Base-by-base conservation (phyloP, 2,329 filamentous ascomycete genomes). In the Fusarium floridanum region DNA sequence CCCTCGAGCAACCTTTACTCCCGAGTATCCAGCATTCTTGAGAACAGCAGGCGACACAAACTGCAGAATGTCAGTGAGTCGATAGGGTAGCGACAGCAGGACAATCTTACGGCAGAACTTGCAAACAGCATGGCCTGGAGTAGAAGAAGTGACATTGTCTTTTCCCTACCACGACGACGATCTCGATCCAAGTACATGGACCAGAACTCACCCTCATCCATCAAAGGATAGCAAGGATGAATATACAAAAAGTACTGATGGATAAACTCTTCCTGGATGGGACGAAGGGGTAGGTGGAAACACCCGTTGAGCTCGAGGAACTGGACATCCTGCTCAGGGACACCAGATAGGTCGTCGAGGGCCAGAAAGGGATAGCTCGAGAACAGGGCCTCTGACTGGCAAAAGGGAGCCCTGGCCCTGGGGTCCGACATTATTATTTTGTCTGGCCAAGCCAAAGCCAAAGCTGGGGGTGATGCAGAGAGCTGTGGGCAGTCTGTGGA, bases 191-290 rank as follows among this genome's bases (percentile, higher is more conserved):
- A n/a, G 12, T 75, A 75, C 72, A 75, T 64, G 12, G 72, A 45
- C 72, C 72, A 75, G 9, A 75, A 75, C 3, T 75, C 61, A 3
- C 62, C 59, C 32, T 75, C 72, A 2, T 75, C 50, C 6, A 75
- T 64, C 12, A 5, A 63, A 4, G 6, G 72, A n/a, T 73, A 73
- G 48, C 72, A 76, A 0, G 73, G 70, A 17, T 75, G 73, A 5
- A 76, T 12, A 12, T 75, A 76, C 1, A 59, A 39, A 48, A 65
- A 66, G 43, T 66, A 66, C 56, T 66, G 64, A 9, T 61, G 57
- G 36, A 66, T 24, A 27, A 66, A 61, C 32, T 66, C 64, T 17
- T 66, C 64, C 24, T 66, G 64, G 24, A 66, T 41, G 6, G 64
- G 34, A 20, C 56, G 55, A 16, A 59, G 59, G 16, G 64, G 64